Conservation (phyloP, 371 early-diverging fungal species). For the Mucor mucedo region DNA sequence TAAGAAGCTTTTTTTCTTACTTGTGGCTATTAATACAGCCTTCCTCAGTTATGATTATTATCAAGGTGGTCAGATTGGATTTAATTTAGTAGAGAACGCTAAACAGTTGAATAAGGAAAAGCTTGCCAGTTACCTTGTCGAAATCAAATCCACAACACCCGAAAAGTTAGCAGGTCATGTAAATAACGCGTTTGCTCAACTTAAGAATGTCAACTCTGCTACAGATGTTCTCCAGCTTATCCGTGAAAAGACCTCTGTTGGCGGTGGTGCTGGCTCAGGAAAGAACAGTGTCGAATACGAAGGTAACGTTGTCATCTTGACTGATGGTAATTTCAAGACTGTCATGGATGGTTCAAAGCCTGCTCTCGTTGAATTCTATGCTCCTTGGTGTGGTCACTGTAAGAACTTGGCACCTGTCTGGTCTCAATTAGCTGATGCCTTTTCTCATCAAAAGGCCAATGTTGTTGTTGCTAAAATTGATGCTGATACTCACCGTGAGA, state of each 20-base stretch:
- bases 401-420: conserved; percentile 87
- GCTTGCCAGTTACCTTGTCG: conserved; percentile 45
- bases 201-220: conserved; percentile 56
- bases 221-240: conserved; percentile 49
- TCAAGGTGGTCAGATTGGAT: conserved; percentile 60
- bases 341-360: conserved; percentile 88
- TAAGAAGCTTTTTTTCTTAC: conserved; percentile 45
- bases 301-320: conserved; percentile 64
- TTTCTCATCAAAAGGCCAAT: conserved; percentile 65
- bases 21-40: conserved; percentile 40
- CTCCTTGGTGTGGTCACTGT: conserved; percentile 96
- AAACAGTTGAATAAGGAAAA: conserved; percentile 50
- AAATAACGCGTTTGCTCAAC: conserved; percentile 57
- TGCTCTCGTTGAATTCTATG: conserved; percentile 94
- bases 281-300: not conserved
- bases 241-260: conserved; percentile 34
- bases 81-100: conserved; percentile 58
- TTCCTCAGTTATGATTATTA: conserved; percentile 51
- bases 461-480: conserved; percentile 92
- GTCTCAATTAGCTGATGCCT: conserved; percentile 82
- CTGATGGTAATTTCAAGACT: conserved; percentile 73
- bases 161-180: conserved; percentile 58
- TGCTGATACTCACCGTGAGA: conserved; percentile 83
- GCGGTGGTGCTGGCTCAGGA: conserved; percentile 20
- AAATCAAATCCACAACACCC: conserved; percentile 48